Conservation (phyloP, 805 yeast species). For the Yamadazyma endophytica region DNA sequence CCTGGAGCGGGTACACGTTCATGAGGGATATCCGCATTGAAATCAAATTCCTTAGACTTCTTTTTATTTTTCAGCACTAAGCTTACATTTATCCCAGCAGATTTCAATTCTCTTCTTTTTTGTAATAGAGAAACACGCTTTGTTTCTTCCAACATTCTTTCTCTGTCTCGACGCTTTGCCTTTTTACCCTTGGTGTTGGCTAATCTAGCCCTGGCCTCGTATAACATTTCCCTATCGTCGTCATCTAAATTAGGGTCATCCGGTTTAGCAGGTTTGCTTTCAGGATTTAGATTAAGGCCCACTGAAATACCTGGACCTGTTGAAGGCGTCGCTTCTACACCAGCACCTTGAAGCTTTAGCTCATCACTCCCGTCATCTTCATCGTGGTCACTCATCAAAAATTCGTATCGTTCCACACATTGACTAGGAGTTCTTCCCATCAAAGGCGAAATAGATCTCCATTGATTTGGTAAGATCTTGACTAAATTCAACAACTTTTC, state of each 20-base stretch:
- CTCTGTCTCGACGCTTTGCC: slow-evolving; percentile 86
- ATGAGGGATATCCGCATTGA: slow-evolving; percentile 77
- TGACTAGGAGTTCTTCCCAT: slow-evolving; percentile 84
- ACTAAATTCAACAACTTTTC: slow-evolving; percentile 63
- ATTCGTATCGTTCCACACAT: slow-evolving; percentile 81
- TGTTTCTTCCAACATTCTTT: slow-evolving; percentile 75
- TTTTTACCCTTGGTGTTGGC: slow-evolving; percentile 93
- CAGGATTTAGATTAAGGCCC: slow-evolving; percentile 69
- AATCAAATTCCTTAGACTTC: slow-evolving; percentile 64
- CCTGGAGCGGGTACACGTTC: slow-evolving; percentile 70
- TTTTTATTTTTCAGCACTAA: slow-evolving; percentile 51
- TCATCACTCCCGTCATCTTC: slow-evolving; percentile 10
- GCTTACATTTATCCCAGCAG: slow-evolving; percentile 63
- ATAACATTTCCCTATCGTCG: slow-evolving; percentile 85
- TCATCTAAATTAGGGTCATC: slow-evolving; percentile 78
- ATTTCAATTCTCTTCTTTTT: slow-evolving; percentile 74
- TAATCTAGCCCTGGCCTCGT: slow-evolving; percentile 90
- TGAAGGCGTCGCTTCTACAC: slow-evolving; percentile 48
- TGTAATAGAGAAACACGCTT: slow-evolving; percentile 71
- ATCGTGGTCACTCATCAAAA: slow-evolving; percentile 45
- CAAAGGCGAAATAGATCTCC: slow-evolving; percentile 85
- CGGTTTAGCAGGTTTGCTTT: slow-evolving; percentile 75
- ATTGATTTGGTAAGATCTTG: slow-evolving; percentile 79
- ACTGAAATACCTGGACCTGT: slow-evolving; percentile 24
- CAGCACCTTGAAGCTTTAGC: slow-evolving; percentile 47